Evolutionary conservation across 2,329 filamentous ascomycete genomes (phyloP).

Genomic region (Blastomyces silverae): DNA sequence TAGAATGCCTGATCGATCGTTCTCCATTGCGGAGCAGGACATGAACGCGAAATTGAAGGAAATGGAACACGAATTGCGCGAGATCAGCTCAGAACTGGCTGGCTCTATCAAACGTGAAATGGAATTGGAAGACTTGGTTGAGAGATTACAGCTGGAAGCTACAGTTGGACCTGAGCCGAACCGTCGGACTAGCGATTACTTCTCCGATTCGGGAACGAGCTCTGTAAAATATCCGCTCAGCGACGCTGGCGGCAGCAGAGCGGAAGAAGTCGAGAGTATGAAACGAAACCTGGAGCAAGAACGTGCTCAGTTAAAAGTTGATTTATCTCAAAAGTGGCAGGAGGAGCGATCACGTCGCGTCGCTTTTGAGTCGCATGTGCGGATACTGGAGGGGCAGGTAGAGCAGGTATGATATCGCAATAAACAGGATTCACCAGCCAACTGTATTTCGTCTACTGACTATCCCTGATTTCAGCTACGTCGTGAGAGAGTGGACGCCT

Average conservation of each 20-base stretch:
- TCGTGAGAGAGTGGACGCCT: slow-evolving; percentile 49
- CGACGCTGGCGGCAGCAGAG: slow-evolving; percentile 46
- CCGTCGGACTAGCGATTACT: slow-evolving; percentile 91
- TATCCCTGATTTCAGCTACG: slow-evolving; percentile 41
- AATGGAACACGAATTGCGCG: slow-evolving; percentile 88
- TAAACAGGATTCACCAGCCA: background rate
- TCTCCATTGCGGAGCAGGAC: slow-evolving; percentile 38
- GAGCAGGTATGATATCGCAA: slow-evolving; percentile 48
- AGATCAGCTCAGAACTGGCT: slow-evolving; percentile 88
- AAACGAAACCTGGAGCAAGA: slow-evolving; percentile 84
- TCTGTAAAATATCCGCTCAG: slow-evolving; percentile 69
- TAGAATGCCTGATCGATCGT: slow-evolving; percentile 40
- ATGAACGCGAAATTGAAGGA: slow-evolving; percentile 63
- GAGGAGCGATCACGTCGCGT: slow-evolving; percentile 73
- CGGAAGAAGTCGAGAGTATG: slow-evolving; percentile 71
- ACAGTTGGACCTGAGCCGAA: slow-evolving; percentile 51
- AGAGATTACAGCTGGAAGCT: slow-evolving; percentile 73
- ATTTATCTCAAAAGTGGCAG: slow-evolving; percentile 77
- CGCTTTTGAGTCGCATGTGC: slow-evolving; percentile 75
- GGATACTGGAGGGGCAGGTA: slow-evolving; percentile 70
- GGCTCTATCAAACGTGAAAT: slow-evolving; percentile 90
- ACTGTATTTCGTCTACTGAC: slow-evolving; percentile 31
- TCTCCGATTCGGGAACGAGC: slow-evolving; percentile 89
- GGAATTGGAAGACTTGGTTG: slow-evolving; percentile 90
- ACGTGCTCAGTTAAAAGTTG: slow-evolving; percentile 75